A percentile compares a stretch with the other conserved stretches of the same genome.
phyloP scores from a whole-genome alignment of 495 filamentous ascomycete species.

The Daldinia loculata region DNA sequence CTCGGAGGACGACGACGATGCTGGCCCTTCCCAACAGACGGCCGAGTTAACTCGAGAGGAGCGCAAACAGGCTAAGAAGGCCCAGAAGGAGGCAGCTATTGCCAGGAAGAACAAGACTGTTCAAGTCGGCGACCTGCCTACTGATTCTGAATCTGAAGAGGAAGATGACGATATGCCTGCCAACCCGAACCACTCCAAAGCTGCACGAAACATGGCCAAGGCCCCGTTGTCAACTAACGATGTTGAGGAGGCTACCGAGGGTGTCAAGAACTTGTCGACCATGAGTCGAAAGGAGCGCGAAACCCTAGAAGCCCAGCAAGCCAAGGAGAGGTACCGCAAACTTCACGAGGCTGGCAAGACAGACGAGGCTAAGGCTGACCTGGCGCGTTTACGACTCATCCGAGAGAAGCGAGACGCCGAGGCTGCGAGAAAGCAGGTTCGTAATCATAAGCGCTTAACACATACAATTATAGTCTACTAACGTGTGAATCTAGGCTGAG shows the following conservation, averaged over 20 bases:
- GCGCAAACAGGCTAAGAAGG: constrained; percentile 87
- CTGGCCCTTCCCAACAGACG: constrained; percentile 44
- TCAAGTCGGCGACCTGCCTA: constrained; percentile 83
- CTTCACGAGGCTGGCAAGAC: constrained; percentile 96
- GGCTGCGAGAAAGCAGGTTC: constrained; percentile 65
- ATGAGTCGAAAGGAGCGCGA: constrained; percentile 84
- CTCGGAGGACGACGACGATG: constrained; percentile 49
- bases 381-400: constrained; percentile 82
- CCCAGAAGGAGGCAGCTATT: constrained; percentile 87
- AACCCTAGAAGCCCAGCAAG: constrained; percentile 85
- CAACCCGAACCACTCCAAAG: constrained; percentile 90
- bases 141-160: constrained; percentile 70
- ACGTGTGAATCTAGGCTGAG: constrained; percentile 60
- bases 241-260: constrained; percentile 60
- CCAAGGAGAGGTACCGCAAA: constrained; percentile 91
- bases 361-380: constrained; percentile 92
- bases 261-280: constrained; percentile 54
- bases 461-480: constrained; percentile 3
- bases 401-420: constrained; percentile 88
- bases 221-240: constrained; percentile 50
- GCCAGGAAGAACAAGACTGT: constrained; percentile 71
- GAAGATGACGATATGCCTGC: constrained; percentile 75
- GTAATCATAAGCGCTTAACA: constrained; percentile 11
- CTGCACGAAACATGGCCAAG: constrained; percentile 62
- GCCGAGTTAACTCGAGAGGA: constrained; percentile 79